Percentiles rank a stretch among this genome's conserved stretches.
phyloP scores from a whole-genome alignment of 2,329 filamentous ascomycete species.

The Apiospora pterosperma region DNA sequence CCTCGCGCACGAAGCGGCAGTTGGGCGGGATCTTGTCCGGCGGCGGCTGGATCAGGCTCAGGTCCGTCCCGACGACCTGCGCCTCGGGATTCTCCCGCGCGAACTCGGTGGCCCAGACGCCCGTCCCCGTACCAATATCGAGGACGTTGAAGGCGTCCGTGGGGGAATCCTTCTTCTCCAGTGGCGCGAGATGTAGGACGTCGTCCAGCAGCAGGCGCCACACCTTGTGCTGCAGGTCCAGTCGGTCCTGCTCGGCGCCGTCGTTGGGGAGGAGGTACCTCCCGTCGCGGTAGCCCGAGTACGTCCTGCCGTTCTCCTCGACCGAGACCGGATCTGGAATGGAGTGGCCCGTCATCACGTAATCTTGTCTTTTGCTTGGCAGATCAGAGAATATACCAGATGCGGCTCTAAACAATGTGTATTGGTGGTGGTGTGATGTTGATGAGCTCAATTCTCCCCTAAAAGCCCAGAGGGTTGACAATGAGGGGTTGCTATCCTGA shows the following conservation, averaged over 20 bases:
- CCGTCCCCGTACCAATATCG: not conserved
- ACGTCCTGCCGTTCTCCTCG: conserved; percentile 4
- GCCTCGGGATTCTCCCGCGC: not conserved
- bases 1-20: conserved; percentile 1
- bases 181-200: not conserved
- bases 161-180: not conserved
- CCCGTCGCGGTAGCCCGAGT: not conserved
- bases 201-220: not conserved
- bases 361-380: too few relatives aligned
- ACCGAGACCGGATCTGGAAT: not conserved
- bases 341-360: not conserved
- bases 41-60: conserved; percentile 2
- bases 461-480: too few relatives aligned
- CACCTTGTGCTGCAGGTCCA: not conserved
- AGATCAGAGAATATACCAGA: too few relatives aligned
- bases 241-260: not conserved
- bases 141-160: not conserved
- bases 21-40: not conserved
- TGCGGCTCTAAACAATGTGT: too few relatives aligned
- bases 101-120: not conserved
- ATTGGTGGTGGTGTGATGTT: not conserved
- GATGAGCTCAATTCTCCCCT: too few relatives aligned
- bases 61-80: not conserved
- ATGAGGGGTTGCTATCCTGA: too few relatives aligned
- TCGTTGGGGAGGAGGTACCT: not conserved